Conservation (phyloP, 768 basidiomycete genomes). For the Boletus huronensis region DNA sequence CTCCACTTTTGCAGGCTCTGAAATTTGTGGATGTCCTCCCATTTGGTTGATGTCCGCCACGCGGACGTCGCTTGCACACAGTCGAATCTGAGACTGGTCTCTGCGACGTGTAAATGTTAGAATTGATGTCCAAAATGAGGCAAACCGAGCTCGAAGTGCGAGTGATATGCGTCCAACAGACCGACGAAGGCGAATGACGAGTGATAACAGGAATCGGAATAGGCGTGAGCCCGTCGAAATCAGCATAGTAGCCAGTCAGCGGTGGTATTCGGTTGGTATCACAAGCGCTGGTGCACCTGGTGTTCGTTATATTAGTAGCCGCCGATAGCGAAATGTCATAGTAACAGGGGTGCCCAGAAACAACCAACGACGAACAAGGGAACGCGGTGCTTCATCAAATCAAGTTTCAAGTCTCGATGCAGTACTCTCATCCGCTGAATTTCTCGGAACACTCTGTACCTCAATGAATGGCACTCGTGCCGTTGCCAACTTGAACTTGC, state of each 20-base stretch:
- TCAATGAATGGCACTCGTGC: too few relatives aligned
- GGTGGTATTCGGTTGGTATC: background rate
- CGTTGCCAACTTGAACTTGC: too few relatives aligned
- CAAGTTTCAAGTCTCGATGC: too few relatives aligned
- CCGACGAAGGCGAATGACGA: slow-evolving; percentile 2
- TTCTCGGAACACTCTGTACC: too few relatives aligned
- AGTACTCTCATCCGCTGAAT: too few relatives aligned
- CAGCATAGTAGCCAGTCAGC: background rate
- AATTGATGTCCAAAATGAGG: slow-evolving; percentile 7
- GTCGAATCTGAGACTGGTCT: background rate
- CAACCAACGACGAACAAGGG: too few relatives aligned
- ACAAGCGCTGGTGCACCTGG: background rate
- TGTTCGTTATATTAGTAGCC: too few relatives aligned
- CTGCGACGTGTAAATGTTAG: background rate
- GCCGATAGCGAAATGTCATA: too few relatives aligned
- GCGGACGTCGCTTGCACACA: background rate
- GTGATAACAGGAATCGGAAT: slow-evolving; percentile 5
- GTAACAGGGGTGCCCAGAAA: too few relatives aligned
- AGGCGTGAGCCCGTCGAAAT: background rate
- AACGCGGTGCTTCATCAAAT: too few relatives aligned
- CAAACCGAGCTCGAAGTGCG: background rate
- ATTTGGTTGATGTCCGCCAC: too few relatives aligned
- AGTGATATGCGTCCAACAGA: background rate
- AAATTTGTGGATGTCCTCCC: background rate
- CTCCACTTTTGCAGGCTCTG: background rate